Percentiles rank a stretch among this genome's conserved stretches.
Evolutionary conservation across 345 rosid genomes (phyloP).

Genomic region (Gossypium stocksii): DNA sequence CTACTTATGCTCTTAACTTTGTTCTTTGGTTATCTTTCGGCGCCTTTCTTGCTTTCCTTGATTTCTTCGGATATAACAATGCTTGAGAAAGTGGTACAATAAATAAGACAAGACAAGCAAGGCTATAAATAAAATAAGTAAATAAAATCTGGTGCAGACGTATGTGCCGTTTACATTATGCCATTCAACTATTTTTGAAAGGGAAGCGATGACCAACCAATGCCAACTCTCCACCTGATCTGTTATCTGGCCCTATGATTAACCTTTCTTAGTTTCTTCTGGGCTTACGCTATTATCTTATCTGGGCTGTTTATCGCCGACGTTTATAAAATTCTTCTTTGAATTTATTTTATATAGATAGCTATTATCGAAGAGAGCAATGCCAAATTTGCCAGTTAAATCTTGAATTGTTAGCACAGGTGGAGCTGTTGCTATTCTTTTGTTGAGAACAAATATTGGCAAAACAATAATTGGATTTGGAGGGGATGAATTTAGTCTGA

Average conservation of each 20-base stretch:
- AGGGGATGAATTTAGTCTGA: neutral
- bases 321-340: neutral
- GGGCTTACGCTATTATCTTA: neutral
- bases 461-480: neutral
- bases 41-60: neutral
- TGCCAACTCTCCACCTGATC: slow-evolving; percentile 6
- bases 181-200: slow-evolving; percentile 12
- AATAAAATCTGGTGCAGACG: neutral
- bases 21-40: neutral
- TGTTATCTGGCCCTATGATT: neutral
- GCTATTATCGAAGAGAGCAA: neutral
- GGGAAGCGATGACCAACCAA: slow-evolving; percentile 18
- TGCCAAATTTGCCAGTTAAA: neutral
- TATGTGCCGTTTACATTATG: slow-evolving; percentile 12
- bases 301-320: neutral
- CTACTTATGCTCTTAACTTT: neutral
- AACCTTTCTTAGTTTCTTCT: neutral
- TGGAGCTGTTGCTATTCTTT: neutral
- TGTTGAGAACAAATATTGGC: neutral
- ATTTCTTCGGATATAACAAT: neutral
- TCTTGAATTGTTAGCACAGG: neutral
- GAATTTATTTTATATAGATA: neutral
- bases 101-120: neutral
- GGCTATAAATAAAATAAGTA: neutral
- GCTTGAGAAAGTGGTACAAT: neutral